Evolutionary conservation across 2,329 filamentous ascomycete genomes (phyloP).

Genomic region (Talaromyces sp.): DNA sequence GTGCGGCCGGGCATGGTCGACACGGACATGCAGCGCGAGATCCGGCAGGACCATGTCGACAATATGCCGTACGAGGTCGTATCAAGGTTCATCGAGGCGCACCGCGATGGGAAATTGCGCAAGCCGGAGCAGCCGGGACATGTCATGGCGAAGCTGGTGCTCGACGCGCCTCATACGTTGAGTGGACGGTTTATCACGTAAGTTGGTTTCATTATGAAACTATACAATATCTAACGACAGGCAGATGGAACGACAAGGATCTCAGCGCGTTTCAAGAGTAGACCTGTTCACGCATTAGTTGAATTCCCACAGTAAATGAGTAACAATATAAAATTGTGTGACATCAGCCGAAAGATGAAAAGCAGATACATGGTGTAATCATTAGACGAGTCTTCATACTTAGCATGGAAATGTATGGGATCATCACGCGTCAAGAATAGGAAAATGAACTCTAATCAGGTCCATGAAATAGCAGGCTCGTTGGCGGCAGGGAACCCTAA

Average conservation of each 20-base stretch:
- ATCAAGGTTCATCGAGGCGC: slow-evolving; percentile 42
- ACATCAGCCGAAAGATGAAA: slow-evolving; percentile 63
- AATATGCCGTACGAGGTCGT: slow-evolving; percentile 54
- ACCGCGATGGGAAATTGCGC: slow-evolving; percentile 67
- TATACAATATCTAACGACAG: background rate
- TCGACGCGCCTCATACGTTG: slow-evolving; percentile 61
- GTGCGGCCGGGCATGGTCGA: slow-evolving; percentile 78
- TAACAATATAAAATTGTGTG: slow-evolving; percentile 15
- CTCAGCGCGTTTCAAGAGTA: slow-evolving; percentile 41
- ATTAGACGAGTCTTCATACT: slow-evolving; percentile 50
- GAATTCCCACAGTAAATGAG: background rate
- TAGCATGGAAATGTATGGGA: slow-evolving; percentile 59
- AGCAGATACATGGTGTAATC: slow-evolving; percentile 48
- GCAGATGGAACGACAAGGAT: slow-evolving; percentile 43
- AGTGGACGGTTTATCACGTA: slow-evolving; percentile 67
- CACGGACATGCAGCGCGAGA: slow-evolving; percentile 82
- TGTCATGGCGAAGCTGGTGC: slow-evolving; percentile 76
- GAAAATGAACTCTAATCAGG: too few species aligned
- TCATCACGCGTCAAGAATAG: slow-evolving; percentile 44
- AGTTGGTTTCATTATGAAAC: slow-evolving; percentile 9
- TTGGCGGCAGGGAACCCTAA: too few species aligned
- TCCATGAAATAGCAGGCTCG: too few species aligned
- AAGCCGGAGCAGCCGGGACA: slow-evolving; percentile 78
- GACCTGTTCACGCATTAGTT: slow-evolving; percentile 4
- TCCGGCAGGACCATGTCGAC: slow-evolving; percentile 66